phyloP scores from a whole-genome alignment of 805 yeast genomes.

The Clavispora carvajalis region DNA sequence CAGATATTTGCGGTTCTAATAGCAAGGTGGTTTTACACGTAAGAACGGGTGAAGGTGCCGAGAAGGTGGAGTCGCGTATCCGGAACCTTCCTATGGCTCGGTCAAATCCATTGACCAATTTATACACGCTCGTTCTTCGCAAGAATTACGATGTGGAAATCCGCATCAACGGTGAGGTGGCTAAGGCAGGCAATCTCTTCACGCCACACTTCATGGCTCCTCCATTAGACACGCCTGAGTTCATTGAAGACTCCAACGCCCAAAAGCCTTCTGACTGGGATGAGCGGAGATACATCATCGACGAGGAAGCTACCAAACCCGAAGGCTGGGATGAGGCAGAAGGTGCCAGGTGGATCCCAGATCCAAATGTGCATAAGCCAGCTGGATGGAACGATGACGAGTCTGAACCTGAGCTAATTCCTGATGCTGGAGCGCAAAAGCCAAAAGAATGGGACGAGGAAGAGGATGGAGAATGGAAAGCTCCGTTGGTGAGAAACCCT shows the following conservation, averaged over 20 bases:
- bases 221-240: constrained; percentile 58
- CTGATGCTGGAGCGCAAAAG: constrained; percentile 60
- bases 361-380: constrained; percentile 66
- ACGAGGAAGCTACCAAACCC: constrained; percentile 60
- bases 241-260: constrained; percentile 46
- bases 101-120: constrained; percentile 48
- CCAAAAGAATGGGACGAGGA: constrained; percentile 88
- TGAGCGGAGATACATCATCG: constrained; percentile 60
- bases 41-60: constrained; percentile 48
- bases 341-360: constrained; percentile 53
- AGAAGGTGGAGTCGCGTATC: constrained; percentile 65
- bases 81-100: constrained; percentile 63
- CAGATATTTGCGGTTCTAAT: constrained; percentile 80
- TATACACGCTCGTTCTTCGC: constrained; percentile 73
- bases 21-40: constrained; percentile 78
- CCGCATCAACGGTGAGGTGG: constrained; percentile 74
- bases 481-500: constrained; percentile 70
- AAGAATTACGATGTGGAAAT: constrained; percentile 69
- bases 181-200: constrained; percentile 61
- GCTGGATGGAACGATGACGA: constrained; percentile 67
- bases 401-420: constrained; percentile 47
- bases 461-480: constrained; percentile 82
- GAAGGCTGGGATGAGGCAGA: constrained; percentile 79
- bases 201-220: constrained; percentile 54
- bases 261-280: constrained; percentile 86